These are phyloP conservation scores for Cytospora chrysosperma DNA, from an alignment of 2,329 filamentous ascomycete genomes.

Conservation along the genomic window DNA sequence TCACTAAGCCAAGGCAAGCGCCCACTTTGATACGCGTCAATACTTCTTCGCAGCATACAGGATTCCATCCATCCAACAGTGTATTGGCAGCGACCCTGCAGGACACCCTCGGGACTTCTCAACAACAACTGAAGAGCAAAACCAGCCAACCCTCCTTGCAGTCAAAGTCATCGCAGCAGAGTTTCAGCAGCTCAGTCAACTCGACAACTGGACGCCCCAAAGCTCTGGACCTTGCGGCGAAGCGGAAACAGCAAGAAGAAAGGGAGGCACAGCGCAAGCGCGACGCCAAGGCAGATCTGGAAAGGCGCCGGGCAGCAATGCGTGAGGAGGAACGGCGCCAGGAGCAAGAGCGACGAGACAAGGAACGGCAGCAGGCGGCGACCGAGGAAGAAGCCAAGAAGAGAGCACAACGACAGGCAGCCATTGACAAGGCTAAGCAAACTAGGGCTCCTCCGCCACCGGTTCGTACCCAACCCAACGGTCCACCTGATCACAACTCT, in stretches of 20 bases:
- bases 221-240: slow-evolving; percentile 71
- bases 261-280: slow-evolving; percentile 74
- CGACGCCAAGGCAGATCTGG: slow-evolving; percentile 77
- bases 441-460: slow-evolving; percentile 62
- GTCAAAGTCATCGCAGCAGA: slow-evolving; percentile 54
- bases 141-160: slow-evolving; percentile 66
- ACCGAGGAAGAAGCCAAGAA: slow-evolving; percentile 62
- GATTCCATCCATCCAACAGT: slow-evolving; percentile 59
- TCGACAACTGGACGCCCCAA: slow-evolving; percentile 67
- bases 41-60: slow-evolving; percentile 60
- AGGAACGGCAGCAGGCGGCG: slow-evolving; percentile 57
- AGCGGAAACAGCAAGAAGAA: slow-evolving; percentile 84
- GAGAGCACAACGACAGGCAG: slow-evolving; percentile 60
- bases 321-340: slow-evolving; percentile 66
- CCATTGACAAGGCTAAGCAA: slow-evolving; percentile 64
- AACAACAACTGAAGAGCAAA: slow-evolving; percentile 58
- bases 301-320: slow-evolving; percentile 68
- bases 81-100: slow-evolving; percentile 57
- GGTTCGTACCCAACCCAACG: slow-evolving; percentile 53
- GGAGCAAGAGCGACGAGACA: slow-evolving; percentile 60
- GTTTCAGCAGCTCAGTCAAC: slow-evolving; percentile 60
- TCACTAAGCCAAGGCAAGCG: slow-evolving; percentile 61
- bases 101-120: slow-evolving; percentile 49
- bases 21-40: slow-evolving; percentile 73
- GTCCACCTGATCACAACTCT: slow-evolving; percentile 46